phyloP scores from a whole-genome alignment of 805 yeast species.

The Priceomyces melissophilus region DNA sequence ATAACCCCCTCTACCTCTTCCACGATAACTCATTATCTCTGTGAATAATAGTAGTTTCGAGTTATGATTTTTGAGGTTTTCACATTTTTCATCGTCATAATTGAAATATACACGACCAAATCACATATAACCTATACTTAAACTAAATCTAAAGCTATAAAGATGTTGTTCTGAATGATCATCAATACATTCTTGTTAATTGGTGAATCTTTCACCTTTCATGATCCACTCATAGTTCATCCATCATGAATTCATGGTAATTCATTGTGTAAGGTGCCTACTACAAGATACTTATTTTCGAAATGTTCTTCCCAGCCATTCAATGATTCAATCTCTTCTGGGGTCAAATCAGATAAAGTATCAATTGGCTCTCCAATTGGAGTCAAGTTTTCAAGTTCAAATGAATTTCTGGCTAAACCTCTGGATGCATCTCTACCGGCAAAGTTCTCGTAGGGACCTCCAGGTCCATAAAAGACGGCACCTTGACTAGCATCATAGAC shows the following conservation, averaged over 20 bases:
- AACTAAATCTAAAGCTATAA: too few species aligned
- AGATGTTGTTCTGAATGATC: too few species aligned
- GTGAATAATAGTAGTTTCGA: background rate
- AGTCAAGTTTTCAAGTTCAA: slow-evolving; percentile 64
- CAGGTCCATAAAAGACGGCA: slow-evolving; percentile 87
- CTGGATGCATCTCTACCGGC: slow-evolving; percentile 96
- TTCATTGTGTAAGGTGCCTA: slow-evolving; percentile 61
- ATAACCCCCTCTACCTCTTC: slow-evolving; percentile 32
- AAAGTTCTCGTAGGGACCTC: slow-evolving; percentile 90
- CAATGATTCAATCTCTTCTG: slow-evolving; percentile 61
- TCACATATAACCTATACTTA: slow-evolving; percentile 1
- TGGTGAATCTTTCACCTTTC: too few species aligned
- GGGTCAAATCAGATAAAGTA: slow-evolving; percentile 54
- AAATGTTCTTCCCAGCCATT: slow-evolving; percentile 86
- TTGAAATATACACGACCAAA: background rate
- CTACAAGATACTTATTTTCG: slow-evolving; percentile 71
- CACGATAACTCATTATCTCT: slow-evolving; percentile 32
- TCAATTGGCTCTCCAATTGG: slow-evolving; percentile 79
- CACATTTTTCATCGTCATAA: background rate
- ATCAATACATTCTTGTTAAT: too few species aligned
- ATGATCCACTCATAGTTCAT: too few species aligned
- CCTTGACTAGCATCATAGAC: slow-evolving; percentile 84
- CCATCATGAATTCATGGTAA: too few species aligned
- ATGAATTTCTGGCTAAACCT: slow-evolving; percentile 85
- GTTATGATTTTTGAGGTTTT: background rate